phyloP scores from a whole-genome alignment of 176 grass and related monocot genomes.

The Bromus sterilis region DNA sequence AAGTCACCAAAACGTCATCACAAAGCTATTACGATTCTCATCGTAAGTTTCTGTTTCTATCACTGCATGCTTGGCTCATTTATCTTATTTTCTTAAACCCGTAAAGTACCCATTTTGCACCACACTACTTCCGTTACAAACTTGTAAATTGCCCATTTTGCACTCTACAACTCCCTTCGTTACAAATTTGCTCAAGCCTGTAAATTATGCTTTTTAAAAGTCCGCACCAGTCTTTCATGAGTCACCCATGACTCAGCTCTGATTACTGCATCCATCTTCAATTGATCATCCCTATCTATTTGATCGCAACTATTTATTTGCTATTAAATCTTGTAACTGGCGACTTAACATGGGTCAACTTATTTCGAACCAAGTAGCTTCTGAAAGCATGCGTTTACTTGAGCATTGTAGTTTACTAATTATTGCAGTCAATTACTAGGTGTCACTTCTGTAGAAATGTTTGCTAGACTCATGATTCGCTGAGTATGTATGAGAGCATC shows the following conservation, averaged over 20 bases:
- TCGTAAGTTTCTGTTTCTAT: conserved; percentile 49
- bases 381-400: neutral
- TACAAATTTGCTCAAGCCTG: neutral
- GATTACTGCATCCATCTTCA: neutral
- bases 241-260: neutral
- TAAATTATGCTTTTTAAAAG: neutral
- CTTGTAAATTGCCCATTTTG: neutral
- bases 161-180: neutral
- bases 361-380: neutral
- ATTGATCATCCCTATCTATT: neutral
- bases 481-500: neutral
- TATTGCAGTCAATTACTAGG: neutral
- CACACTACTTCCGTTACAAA: neutral
- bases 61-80: neutral
- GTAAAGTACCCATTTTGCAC: neutral
- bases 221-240: neutral
- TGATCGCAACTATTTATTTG: neutral
- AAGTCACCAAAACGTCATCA: conserved; percentile 78
- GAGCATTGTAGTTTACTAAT: neutral
- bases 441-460: neutral
- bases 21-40: conserved; percentile 85
- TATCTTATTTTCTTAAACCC: neutral
- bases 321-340: neutral
- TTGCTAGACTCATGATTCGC: neutral
- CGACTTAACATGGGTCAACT: neutral